Evolutionary conservation across 768 basidiomycete species (phyloP), one percentile per base, ranked within the genome.

Genomic region (Podaxis mareebaensis): DNA sequence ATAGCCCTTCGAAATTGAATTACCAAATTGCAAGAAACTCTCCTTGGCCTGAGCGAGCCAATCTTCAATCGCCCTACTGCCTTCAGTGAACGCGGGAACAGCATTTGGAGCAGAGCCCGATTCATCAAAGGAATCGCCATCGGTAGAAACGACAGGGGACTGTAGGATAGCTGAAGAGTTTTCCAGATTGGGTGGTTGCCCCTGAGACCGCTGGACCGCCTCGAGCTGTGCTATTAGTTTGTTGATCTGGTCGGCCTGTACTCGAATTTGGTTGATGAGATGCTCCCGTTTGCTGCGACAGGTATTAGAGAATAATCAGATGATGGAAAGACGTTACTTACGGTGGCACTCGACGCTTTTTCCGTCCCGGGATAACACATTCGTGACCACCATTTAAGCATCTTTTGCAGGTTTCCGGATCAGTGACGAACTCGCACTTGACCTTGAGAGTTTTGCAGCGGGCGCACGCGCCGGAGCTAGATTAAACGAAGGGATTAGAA

Each of bases 281-380:
- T 88, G 80, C 69, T 93, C 92, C 13, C 92, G 89, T 81, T 92
- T 92, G 44, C 91, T 93, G 64, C 24, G 49, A 39, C 40, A 61
- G 62, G 24, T 30, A 58, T 66, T 38, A 64, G 55, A 12, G n/a
- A 28, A 28, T 38, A 42, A 36, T 40, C 28, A 44, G 20, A 24
- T 13, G 36, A 52, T 36, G 15, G 49, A 20, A 1, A 48, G 26
- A 10, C 15, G 49, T 22, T 24, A 76, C 89, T 72, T 75, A 93
- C 91, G 90, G 92, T 58, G 92, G 91, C 4, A 87, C 83, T 52
- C 88, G 80, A 61, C 91, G 87, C 70, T 90, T 90, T 75, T 91
- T 93, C 65, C 89, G 82, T n/a, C 91, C 91, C n/a, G 91, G 91
- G 55, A 90, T 91, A 46, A 87, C 76, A 67, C 91, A 93, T 57